These are phyloP conservation scores for Coemansia reversa DNA, from an alignment of 192 early-diverging fungal species.

Conservation along the genomic window DNA sequence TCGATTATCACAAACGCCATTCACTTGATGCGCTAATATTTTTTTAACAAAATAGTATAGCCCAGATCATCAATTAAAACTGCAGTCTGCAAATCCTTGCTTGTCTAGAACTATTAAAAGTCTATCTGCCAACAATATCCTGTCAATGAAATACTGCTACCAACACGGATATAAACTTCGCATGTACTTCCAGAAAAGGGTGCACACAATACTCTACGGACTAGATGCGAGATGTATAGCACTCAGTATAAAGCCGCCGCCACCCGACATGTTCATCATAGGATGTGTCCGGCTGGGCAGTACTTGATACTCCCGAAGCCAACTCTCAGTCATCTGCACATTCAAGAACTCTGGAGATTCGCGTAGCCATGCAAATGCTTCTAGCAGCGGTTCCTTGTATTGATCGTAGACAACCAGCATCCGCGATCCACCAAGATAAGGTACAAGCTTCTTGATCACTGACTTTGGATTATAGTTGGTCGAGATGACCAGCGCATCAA, in stretches of 20 bases:
- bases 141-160: not conserved
- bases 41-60: no score
- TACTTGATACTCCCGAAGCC: slow-evolving; percentile 86
- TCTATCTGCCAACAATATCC: not conserved
- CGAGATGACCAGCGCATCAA: slow-evolving; percentile 78
- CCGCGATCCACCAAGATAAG: slow-evolving; percentile 77
- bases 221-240: slow-evolving; percentile 55
- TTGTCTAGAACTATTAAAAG: not conserved
- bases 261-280: slow-evolving; percentile 71
- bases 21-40: no score
- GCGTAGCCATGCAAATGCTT: slow-evolving; percentile 67
- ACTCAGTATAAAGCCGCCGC: slow-evolving; percentile 69
- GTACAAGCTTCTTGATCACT: slow-evolving; percentile 68
- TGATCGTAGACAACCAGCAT: slow-evolving; percentile 83
- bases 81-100: not conserved
- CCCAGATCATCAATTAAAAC: not conserved
- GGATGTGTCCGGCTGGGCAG: slow-evolving; percentile 80
- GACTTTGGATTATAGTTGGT: slow-evolving; percentile 73
- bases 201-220: not conserved
- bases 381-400: slow-evolving; percentile 64
- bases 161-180: not conserved
- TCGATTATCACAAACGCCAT: no score
- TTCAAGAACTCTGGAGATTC: slow-evolving; percentile 70
- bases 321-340: slow-evolving; percentile 86
- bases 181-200: not conserved